Base-by-base conservation (phyloP, 495 filamentous ascomycete genomes). In the Tuber microsphaerosporum region DNA sequence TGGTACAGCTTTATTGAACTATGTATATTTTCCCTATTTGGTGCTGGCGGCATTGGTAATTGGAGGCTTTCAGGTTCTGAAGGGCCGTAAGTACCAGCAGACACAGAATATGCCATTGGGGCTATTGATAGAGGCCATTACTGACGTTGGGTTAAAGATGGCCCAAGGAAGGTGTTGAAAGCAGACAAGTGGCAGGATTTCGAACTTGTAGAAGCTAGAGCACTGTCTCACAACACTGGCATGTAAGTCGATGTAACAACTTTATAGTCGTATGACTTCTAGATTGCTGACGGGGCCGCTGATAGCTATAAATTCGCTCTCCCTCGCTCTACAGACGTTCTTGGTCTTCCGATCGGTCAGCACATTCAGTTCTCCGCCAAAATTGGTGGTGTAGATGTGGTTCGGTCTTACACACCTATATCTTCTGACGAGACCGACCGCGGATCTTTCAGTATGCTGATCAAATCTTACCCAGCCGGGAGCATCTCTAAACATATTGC, bases 261-360 rank as follows among this genome's bases (percentile, higher is more conserved):
- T 73, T 75, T 16, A 31, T 75, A 69, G 70, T 39, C 20, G 14
- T 74, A 45, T 42, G 22, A 19, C 43, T 68, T 31, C 56, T 65
- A 16, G 42, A 69, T 73, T 22, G 44, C 71, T 73, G n/a, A 76
- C 26, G 20, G 12, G 19, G 39, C 70, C 37, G 46, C 44, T 16
- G 20, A 34, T 71, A 92, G 89, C 86, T 97, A 98, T 88, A 93
- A 93, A 80, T 97, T 97, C 85, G 84, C 86, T 68, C 91, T 98
- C 45, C 93, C 94, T 72, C 84, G 86, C 75, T 86, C 89, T 43
- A 90, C 86, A 76, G 88, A 91, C 80, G 93, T 97, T 84, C 91
- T 98, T 79, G 94, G 94, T 80, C 90, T 98, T 26, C 94, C 94
- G 75, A 98, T 97, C 85, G 94, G 94, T 79, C 94, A 98, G 84